Evolutionary conservation across 345 rosid genomes (phyloP).

Genomic region (Ricinus communis): DNA sequence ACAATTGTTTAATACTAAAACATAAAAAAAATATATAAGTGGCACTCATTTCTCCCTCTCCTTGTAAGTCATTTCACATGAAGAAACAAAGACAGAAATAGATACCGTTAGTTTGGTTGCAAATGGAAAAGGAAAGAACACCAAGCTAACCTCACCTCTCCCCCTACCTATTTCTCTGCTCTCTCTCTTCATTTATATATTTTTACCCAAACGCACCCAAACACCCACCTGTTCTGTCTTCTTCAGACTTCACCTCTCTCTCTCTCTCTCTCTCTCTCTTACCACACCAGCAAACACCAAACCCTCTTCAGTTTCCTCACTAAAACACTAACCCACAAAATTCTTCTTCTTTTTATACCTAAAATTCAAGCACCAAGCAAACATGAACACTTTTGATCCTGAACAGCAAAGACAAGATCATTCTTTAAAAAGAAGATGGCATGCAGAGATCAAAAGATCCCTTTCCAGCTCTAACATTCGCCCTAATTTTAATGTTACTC

Average conservation of each 20-base stretch:
- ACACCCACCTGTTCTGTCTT: not conserved
- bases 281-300: conserved; percentile 24
- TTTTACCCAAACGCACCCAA: conserved; percentile 5
- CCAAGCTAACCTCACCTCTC: no score
- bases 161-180: not conserved
- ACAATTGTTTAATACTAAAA: no score
- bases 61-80: no score
- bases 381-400: conserved; percentile 48
- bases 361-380: not conserved
- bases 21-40: no score
- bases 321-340: not conserved
- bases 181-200: conserved; percentile 5
- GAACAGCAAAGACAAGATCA: conserved; percentile 43
- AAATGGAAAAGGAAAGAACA: conserved; percentile 10
- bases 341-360: not conserved
- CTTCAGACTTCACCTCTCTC: not conserved
- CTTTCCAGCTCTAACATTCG: conserved; percentile 22
- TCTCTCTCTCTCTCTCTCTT: conserved; percentile 12
- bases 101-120: conserved; percentile 15
- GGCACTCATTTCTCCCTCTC: no score
- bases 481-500: no score
- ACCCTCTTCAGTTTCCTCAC: conserved; percentile 31
- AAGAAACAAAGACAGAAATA: not conserved
- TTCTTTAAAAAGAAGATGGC: conserved; percentile 51
- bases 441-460: conserved; percentile 18